phyloP scores from a whole-genome alignment of 306 rosid genomes.

The Herpetospermum pedunculosum region DNA sequence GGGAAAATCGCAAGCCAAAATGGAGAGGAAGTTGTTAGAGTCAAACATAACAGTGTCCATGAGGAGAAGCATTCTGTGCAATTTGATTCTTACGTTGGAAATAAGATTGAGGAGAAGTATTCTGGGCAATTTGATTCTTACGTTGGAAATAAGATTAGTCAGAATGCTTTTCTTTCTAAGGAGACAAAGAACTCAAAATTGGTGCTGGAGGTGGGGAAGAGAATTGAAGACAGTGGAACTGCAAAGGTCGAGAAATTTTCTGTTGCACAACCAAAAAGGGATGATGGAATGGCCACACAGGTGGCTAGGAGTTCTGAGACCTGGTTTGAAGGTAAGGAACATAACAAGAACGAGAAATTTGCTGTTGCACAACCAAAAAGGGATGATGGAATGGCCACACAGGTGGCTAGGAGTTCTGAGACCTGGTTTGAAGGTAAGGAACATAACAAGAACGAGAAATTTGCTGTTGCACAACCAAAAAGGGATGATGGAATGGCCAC shows the following conservation, averaged over 20 bases:
- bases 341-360: constrained; percentile 31
- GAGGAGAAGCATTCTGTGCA: constrained; percentile 37
- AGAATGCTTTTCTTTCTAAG: constrained; percentile 33
- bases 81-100: constrained; percentile 33
- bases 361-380: constrained; percentile 31
- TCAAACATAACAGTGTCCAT: constrained; percentile 25
- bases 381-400: constrained; percentile 47
- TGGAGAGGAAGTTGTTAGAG: constrained; percentile 33
- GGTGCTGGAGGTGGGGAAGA: constrained; percentile 47
- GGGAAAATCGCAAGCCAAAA: constrained; percentile 33
- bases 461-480: constrained; percentile 28
- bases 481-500: constrained; percentile 47
- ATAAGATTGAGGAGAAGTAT: constrained; percentile 42
- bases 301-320: constrained; percentile 37
- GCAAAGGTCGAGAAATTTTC: constrained; percentile 37
- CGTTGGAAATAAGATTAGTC: constrained; percentile 45
- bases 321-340: constrained; percentile 33
- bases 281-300: constrained; percentile 47
- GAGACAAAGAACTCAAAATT: constrained; percentile 43
- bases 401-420: constrained; percentile 41
- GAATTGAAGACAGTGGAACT: constrained; percentile 40
- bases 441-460: constrained; percentile 34
- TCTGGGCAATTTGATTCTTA: constrained; percentile 31
- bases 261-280: constrained; percentile 30
- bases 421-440: constrained; percentile 30